Evolutionary conservation across 495 filamentous ascomycete species (phyloP), one percentile per base, ranked within the genome.

Genomic region (Coniosporium apollinis): DNA sequence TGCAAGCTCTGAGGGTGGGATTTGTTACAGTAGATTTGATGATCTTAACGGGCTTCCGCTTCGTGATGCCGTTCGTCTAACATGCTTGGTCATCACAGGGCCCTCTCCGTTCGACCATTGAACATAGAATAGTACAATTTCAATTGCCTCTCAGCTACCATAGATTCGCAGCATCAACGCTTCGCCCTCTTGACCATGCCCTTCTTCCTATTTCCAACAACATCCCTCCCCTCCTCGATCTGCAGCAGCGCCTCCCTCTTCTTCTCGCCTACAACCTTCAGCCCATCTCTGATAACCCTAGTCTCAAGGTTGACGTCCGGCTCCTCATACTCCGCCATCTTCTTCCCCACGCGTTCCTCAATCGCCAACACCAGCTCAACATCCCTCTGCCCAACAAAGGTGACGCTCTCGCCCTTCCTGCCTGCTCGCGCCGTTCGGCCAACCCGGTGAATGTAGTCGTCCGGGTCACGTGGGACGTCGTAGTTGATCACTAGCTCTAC

Each of bases 371-470:
- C 70, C 4, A 94, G 65, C 43, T 79, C 68, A 2, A 94, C 82
- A 52, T 96, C 89, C 38, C 85, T 63, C 65, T 94, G 87, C 17
- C 86, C 89, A 2, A 99, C 74, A 38, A 99, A 67, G 10, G 84
- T 94, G 11, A 94, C 74, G 2, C 77, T 74, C 38, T 82, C 75
- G 49, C 89, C 89, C 18, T 56, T 60, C 28, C 80, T 67, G 0
- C 91, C 89, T 5, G 89, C 89, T 65, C 89, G 72, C 5, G 91
- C 89, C 8, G 89, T 99, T 48, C 89, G 77, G 48, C 89, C 89
- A 36, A 93, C 86, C 15, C 89, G 77, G 57, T 99, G 89, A 40
- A 99, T 82, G 47, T 96, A 99, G 53, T 94, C 91, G 52, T 94
- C 89, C 22, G 89, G 85, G 51, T 94, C 83, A 2, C 87, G 74